Evolutionary conservation across 208 protist genomes (phyloP).

Genomic region (Leishmania amazonensis): DNA sequence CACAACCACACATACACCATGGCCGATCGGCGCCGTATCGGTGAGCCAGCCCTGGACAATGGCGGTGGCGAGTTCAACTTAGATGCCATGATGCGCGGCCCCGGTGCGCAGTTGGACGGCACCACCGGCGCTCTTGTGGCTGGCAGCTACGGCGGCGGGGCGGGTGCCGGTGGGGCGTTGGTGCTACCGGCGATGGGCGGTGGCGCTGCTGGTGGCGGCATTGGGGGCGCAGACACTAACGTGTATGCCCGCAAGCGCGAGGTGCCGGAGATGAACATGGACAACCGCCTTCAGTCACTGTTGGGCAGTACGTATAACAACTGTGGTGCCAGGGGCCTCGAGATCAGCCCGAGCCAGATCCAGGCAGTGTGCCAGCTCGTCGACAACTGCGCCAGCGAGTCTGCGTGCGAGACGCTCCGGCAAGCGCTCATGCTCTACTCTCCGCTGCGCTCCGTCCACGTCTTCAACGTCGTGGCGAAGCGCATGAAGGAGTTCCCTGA

Average conservation of each 20-base stretch:
- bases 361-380: conserved; percentile 68
- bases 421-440: conserved; percentile 63
- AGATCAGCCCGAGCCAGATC: conserved; percentile 73
- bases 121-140: conserved; percentile 41
- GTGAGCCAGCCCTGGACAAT: conserved; percentile 11
- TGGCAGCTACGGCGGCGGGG: conserved; percentile 25
- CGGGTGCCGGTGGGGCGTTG: conserved; percentile 27
- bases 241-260: conserved; percentile 60
- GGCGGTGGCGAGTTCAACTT: conserved; percentile 34
- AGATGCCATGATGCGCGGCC: conserved; percentile 49
- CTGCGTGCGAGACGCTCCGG: conserved; percentile 51
- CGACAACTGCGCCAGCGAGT: conserved; percentile 74
- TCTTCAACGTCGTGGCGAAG: conserved; percentile 83
- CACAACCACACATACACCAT: conserved; percentile 77
- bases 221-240: conserved; percentile 15
- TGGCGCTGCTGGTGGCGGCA: conserved; percentile 28
- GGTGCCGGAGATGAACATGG: conserved; percentile 64
- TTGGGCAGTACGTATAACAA: conserved; percentile 73
- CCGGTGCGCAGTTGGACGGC: conserved; percentile 31
- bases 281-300: conserved; percentile 71
- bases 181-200: conserved; percentile 63
- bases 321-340: conserved; percentile 56
- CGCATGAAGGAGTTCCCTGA: conserved; percentile 77
- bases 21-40: conserved; percentile 54
- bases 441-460: conserved; percentile 69